Evolutionary conservation across 2,329 filamentous ascomycete species (phyloP).

Genomic region (Salinomyces thailandicus): DNA sequence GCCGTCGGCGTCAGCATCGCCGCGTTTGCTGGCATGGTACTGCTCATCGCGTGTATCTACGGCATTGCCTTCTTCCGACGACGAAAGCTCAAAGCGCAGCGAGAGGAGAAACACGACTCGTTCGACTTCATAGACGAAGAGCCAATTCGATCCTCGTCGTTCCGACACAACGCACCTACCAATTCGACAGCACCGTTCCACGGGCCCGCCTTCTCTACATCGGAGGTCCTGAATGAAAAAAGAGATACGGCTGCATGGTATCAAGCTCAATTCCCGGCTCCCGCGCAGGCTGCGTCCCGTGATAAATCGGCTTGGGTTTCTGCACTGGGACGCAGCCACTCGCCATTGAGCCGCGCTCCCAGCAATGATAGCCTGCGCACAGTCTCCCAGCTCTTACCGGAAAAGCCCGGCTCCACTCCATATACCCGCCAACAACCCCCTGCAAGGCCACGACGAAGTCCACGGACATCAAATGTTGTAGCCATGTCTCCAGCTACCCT

Average conservation of each 20-base stretch:
- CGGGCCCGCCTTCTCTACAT: conserved; percentile 5
- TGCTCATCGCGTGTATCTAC: conserved; percentile 16
- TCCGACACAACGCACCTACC: conserved; percentile 7
- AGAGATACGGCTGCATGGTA: conserved; percentile 12
- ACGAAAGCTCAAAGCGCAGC: conserved; percentile 9
- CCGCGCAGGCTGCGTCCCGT: not conserved
- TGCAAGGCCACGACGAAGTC: conserved; percentile 4
- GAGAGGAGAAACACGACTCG: conserved; percentile 11
- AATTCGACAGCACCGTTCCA: conserved; percentile 10
- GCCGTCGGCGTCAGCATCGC: conserved; percentile 25
- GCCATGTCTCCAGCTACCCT: conserved; percentile 18
- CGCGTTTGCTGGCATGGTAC: conserved; percentile 19
- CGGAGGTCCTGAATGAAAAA: conserved; percentile 9
- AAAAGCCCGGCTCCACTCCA: conserved; percentile 15
- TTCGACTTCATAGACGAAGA: conserved; percentile 26
- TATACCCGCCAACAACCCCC: conserved; percentile 2
- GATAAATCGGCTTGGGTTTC: not conserved
- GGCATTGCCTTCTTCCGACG: conserved; percentile 14
- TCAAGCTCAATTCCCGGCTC: conserved; percentile 1
- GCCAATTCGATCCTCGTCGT: conserved; percentile 17
- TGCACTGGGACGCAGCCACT: not conserved
- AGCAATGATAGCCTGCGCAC: conserved; percentile 19
- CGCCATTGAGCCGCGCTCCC: not conserved
- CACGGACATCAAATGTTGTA: not conserved
- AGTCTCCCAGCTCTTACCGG: conserved; percentile 24